Evolutionary conservation across 352 stramenopile species (phyloP).

Genomic region (Phytophthora agathidicida): DNA sequence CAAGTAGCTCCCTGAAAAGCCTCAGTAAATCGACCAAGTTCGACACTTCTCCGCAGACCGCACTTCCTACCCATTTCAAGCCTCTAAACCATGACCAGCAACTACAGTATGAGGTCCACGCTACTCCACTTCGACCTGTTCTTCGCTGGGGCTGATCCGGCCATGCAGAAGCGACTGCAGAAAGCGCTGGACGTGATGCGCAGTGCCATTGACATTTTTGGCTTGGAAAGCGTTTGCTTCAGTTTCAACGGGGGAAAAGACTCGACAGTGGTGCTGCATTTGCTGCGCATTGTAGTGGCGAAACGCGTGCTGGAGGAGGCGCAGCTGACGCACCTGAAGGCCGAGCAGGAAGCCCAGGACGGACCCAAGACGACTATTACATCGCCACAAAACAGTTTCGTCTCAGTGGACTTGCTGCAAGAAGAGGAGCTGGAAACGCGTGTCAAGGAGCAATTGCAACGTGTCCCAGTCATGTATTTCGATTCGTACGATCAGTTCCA

Average conservation of each 20-base stretch:
- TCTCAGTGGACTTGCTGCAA: conserved; percentile 53
- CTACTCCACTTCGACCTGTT: conserved; percentile 72
- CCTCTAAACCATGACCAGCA: conserved; percentile 20
- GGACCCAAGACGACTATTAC: conserved; percentile 51
- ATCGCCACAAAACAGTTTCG: conserved; percentile 64
- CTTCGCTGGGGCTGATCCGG: conserved; percentile 48
- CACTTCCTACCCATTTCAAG: not conserved
- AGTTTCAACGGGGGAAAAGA: conserved; percentile 95
- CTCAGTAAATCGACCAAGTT: not conserved
- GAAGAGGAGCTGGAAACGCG: conserved; percentile 58
- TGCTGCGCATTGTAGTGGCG: conserved; percentile 85
- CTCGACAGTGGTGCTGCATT: conserved; percentile 91
- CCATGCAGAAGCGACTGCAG: conserved; percentile 57
- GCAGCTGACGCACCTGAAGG: conserved; percentile 24
- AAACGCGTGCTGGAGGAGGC: conserved; percentile 66
- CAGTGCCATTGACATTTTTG: conserved; percentile 84
- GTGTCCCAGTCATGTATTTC: conserved; percentile 95
- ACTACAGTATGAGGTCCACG: conserved; percentile 25
- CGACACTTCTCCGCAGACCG: not conserved
- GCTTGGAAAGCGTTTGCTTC: conserved; percentile 78
- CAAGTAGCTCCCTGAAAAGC: not conserved
- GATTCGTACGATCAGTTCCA: conserved; percentile 95
- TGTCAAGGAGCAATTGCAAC: conserved; percentile 49
- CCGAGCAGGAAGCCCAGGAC: conserved; percentile 14
- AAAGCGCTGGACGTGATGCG: conserved; percentile 78